A percentile compares a stretch with the other conserved stretches of the same genome.
Conservation (phyloP, 306 rosid genomes). For the Gillenia trifoliata region DNA sequence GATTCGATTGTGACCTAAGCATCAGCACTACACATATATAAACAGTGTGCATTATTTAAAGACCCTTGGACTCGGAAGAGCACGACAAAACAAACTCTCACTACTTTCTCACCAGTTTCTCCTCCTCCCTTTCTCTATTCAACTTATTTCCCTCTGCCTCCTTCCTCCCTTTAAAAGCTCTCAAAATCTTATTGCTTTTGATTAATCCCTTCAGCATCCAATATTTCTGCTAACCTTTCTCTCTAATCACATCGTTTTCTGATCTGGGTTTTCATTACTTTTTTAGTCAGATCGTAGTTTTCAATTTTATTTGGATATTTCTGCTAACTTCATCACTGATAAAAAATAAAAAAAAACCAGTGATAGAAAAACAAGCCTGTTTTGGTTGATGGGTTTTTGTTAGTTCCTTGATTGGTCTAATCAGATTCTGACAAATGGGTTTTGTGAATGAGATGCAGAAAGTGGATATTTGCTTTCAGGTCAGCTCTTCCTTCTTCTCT, state of each 20-base stretch:
- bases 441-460: constrained; percentile 23
- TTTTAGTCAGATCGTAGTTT: constrained; percentile 25
- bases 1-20: neutral
- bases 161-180: constrained; percentile 24
- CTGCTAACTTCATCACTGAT: constrained; percentile 21
- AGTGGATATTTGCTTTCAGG: constrained; percentile 24
- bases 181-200: constrained; percentile 27
- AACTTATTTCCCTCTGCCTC: constrained; percentile 19
- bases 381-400: constrained; percentile 24
- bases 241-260: constrained; percentile 23
- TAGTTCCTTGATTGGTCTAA: constrained; percentile 17
- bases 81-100: neutral
- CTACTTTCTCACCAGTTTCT: constrained; percentile 7
- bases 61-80: neutral
- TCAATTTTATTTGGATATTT: constrained; percentile 12
- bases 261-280: constrained; percentile 35
- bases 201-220: constrained; percentile 24
- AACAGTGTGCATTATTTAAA: neutral
- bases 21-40: neutral
- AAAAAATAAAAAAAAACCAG: too few relatives aligned
- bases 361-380: constrained; percentile 8
- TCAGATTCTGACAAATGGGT: constrained; percentile 33
- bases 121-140: constrained; percentile 23
- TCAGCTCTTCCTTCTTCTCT: constrained; percentile 31
- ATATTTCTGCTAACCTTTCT: constrained; percentile 21